Conservation (phyloP, 2,329 filamentous ascomycete species). For the Plenodomus tracheiphilus region DNA sequence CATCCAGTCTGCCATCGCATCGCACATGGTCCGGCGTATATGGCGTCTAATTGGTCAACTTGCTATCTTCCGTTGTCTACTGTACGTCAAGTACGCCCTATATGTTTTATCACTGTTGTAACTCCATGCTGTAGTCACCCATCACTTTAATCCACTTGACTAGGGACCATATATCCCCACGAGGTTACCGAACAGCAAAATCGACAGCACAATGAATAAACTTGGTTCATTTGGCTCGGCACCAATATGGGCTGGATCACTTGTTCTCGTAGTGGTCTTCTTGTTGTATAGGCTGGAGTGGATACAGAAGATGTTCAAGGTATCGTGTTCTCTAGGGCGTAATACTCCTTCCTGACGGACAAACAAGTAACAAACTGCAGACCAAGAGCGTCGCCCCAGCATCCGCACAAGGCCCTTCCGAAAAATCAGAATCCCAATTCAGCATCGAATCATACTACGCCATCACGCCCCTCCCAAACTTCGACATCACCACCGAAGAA, state of each 20-base stretch:
- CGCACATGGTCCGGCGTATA: conserved; percentile 1
- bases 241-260: neutral
- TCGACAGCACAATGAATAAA: neutral
- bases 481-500: conserved; percentile 56
- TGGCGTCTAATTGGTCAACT: conserved; percentile 1
- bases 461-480: conserved; percentile 53
- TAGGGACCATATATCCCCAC: neutral
- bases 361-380: neutral
- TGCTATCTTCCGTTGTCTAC: neutral
- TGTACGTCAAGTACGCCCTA: conserved; percentile 1
- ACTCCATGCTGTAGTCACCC: too few species aligned
- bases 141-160: neutral
- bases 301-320: neutral
- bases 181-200: neutral
- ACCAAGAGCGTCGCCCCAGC: neutral
- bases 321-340: neutral
- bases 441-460: conserved; percentile 41
- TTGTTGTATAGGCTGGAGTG: neutral
- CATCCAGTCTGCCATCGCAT: neutral
- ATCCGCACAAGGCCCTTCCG: neutral
- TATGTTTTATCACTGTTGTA: neutral
- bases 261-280: neutral
- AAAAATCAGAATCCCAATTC: conserved; percentile 4
- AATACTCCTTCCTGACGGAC: neutral
- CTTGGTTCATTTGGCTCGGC: neutral